phyloP scores from a whole-genome alignment of 2,329 filamentous ascomycete genomes.

The Penicillium sp. region DNA sequence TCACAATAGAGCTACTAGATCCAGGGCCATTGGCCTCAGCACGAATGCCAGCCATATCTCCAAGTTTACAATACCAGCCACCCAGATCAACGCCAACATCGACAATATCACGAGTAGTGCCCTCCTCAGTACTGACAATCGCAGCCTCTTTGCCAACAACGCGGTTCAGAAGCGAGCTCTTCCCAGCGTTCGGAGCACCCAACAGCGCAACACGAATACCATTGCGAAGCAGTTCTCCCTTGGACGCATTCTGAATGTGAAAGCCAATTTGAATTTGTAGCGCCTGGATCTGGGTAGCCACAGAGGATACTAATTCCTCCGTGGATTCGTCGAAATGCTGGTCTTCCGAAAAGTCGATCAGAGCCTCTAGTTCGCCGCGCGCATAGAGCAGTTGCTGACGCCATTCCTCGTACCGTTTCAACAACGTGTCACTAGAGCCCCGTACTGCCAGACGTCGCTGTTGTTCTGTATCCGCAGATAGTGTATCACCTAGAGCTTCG shows the following conservation, averaged over 20 bases:
- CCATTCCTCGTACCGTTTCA: conserved; percentile 80
- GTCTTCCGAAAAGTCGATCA: conserved; percentile 97
- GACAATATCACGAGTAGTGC: conserved; percentile 90
- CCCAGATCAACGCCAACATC: conserved; percentile 87
- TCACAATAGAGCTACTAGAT: conserved; percentile 30
- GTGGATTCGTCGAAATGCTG: conserved; percentile 94
- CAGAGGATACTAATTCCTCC: conserved; percentile 66
- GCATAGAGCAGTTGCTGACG: conserved; percentile 73
- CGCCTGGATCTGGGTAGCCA: conserved; percentile 62
- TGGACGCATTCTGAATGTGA: conserved; percentile 74
- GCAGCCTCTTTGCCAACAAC: conserved; percentile 90
- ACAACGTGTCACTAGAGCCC: conserved; percentile 69
- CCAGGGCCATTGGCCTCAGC: conserved; percentile 32
- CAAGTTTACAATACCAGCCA: conserved; percentile 89
- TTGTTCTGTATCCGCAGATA: conserved; percentile 78
- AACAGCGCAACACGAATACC: conserved; percentile 85
- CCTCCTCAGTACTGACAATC: conserved; percentile 89
- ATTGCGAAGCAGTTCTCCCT: conserved; percentile 78
- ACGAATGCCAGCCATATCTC: conserved; percentile 89
- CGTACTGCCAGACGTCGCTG: conserved; percentile 84
- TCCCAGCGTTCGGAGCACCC: conserved; percentile 90
- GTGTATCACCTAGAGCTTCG: conserved; percentile 61
- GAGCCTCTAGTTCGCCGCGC: conserved; percentile 85
- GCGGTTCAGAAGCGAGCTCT: conserved; percentile 88
- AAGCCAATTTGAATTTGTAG: conserved; percentile 65